These are phyloP conservation scores for Anthracocystis walkeri DNA, from an alignment of 1,284 basidiomycete genomes.

Conservation along the genomic window DNA sequence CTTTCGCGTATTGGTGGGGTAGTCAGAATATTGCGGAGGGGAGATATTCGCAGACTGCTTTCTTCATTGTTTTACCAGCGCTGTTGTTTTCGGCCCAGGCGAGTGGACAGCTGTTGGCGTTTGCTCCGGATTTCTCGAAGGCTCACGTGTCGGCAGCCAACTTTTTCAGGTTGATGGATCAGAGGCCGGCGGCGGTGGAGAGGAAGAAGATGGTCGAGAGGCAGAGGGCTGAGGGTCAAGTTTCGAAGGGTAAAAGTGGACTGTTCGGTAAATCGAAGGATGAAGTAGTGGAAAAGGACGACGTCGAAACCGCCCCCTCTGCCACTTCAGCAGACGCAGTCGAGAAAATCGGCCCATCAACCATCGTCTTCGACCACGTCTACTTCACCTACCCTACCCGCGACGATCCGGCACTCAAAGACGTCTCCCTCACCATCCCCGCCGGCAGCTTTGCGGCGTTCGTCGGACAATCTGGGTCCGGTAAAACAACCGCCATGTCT, in stretches of 20 bases:
- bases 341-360: conserved; percentile 13
- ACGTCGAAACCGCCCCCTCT: conserved; percentile 89
- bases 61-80: conserved; percentile 63
- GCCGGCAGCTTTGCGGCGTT: conserved; percentile 61
- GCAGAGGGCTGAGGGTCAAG: conserved; percentile 66
- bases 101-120: conserved; percentile 61
- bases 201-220: conserved; percentile 45
- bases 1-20: conserved; percentile 65
- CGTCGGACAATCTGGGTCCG: conserved; percentile 72
- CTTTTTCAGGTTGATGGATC: conserved; percentile 58
- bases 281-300: conserved; percentile 83
- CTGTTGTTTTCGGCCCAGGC: conserved; percentile 64
- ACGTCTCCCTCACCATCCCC: conserved; percentile 55
- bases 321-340: conserved; percentile 21
- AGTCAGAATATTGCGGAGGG: conserved; percentile 59
- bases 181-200: conserved; percentile 79
- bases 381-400: conserved; percentile 51
- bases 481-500: conserved; percentile 67
- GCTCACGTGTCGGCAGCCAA: conserved; percentile 59
- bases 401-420: conserved; percentile 46
- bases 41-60: conserved; percentile 55
- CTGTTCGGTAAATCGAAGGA: conserved; percentile 39
- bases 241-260: background rate
- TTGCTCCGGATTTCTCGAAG: conserved; percentile 60
- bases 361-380: conserved; percentile 40